A percentile compares a stretch with the other conserved stretches of the same genome.
Evolutionary conservation across 1,284 basidiomycete genomes (phyloP).

Genomic region (Tremellales sp.): DNA sequence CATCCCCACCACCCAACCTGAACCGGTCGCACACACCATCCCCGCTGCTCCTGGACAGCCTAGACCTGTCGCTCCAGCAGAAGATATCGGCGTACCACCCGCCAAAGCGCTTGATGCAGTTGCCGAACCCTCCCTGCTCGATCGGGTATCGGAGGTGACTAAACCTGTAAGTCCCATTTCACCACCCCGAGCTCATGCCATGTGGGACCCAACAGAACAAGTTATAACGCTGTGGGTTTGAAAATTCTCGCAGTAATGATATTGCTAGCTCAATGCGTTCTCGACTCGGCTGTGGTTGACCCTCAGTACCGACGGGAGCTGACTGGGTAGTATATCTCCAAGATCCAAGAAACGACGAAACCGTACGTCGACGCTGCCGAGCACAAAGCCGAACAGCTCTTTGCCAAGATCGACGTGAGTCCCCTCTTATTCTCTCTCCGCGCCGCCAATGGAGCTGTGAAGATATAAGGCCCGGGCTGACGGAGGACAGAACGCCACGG

Average conservation of each 20-base stretch:
- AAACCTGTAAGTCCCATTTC: constrained; percentile 30
- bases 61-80: constrained; percentile 29
- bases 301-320: constrained; percentile 8
- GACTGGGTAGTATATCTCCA: background rate
- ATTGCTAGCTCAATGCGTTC: too few relatives aligned
- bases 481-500: background rate
- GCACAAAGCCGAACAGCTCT: constrained; percentile 35
- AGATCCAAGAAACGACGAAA: constrained; percentile 25
- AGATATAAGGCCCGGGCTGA: background rate
- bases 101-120: constrained; percentile 27
- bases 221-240: too few relatives aligned
- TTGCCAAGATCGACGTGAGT: constrained; percentile 38
- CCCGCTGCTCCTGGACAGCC: constrained; percentile 4
- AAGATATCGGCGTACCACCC: constrained; percentile 18
- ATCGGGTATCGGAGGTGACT: constrained; percentile 30
- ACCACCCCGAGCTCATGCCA: too few relatives aligned
- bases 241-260: too few relatives aligned
- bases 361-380: constrained; percentile 41
- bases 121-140: constrained; percentile 21
- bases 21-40: constrained; percentile 1
- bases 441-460: background rate
- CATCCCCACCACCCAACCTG: background rate
- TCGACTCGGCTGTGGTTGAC: constrained; percentile 26
- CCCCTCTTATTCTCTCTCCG: background rate
- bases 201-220: too few relatives aligned